Evolutionary conservation across 2,329 filamentous ascomycete species (phyloP), one percentile per base, ranked within the genome.

Genomic region (Eurotiales sp.): DNA sequence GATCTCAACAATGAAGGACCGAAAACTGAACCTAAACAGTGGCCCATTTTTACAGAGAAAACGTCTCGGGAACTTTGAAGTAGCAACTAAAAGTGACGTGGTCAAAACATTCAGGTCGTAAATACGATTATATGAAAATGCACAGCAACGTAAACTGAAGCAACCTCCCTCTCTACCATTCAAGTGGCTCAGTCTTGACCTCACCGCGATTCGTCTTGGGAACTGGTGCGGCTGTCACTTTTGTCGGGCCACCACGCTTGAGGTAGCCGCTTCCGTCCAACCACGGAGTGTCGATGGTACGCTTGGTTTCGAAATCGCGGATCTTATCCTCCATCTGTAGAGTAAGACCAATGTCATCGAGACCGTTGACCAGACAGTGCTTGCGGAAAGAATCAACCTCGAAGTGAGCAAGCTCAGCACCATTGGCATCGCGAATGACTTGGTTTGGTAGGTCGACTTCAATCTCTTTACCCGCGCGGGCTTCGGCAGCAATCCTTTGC

Each of bases 261-360:
- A 97, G 78, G 68, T 95, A 97, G 0, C 84, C 88, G 37, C 79
- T 84, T 29, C 92, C 93, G 64, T 96, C 90, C 58, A 97, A 74
- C 92, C 92, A 97, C 2, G 93, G 92, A 19, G 88, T 95, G 55
- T 89, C 81, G 47, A 78, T 72, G 8, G 86, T 86, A 67, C 90
- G 83, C 71, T 85, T 85, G 61, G 76, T 75, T 82, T 97, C 92
- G 64, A 93, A 96, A 54, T 79, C 80, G 52, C 80, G 75, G 66
- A 97, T 96, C 79, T 95, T 90, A 56, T 90, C 86, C 58, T 93
- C 90, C 73, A 88, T 82, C 74, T 95, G 88, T 79, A 96, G 89
- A 5, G 92, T 97, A 57, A 97, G 75, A 30, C 92, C 92, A 63
- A 97, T 97, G 62, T 97, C 93, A 67, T 97, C 92, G 8, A 97